Evolutionary conservation across 176 grass and related monocot species (phyloP).

Genomic region (Avena eriantha): DNA sequence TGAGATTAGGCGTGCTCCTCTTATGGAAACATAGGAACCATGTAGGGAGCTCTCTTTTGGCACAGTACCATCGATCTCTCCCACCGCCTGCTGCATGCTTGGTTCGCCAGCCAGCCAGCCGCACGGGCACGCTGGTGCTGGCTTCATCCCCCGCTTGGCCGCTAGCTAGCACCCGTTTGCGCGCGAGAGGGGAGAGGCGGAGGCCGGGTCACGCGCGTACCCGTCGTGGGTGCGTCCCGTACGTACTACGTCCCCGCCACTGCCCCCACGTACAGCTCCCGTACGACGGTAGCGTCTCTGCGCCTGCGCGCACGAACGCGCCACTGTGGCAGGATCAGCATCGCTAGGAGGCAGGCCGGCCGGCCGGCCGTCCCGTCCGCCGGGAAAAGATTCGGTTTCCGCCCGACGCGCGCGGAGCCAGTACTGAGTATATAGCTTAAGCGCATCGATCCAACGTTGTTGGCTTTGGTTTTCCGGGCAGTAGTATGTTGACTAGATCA

Average conservation of each 20-base stretch:
- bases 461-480: neutral
- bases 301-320: neutral
- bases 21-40: slow-evolving; percentile 27
- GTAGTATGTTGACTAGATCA: neutral
- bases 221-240: neutral
- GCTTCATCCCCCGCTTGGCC: neutral
- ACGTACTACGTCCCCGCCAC: neutral
- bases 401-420: neutral
- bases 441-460: neutral
- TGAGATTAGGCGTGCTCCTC: slow-evolving; percentile 7
- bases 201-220: neutral
- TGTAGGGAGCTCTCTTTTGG: neutral
- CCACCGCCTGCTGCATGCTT: neutral
- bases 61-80: neutral
- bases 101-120: neutral
- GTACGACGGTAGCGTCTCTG: neutral
- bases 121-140: neutral
- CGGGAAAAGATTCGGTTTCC: neutral
- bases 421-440: neutral
- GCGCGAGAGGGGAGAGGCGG: no score
- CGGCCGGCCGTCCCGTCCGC: neutral
- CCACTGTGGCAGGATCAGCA: neutral
- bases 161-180: neutral
- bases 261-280: neutral
- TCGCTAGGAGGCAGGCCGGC: neutral